A percentile compares a stretch with the other conserved stretches of the same genome.
Conservation (phyloP, 2,329 filamentous ascomycete species). For the Aspergillus sp. region DNA sequence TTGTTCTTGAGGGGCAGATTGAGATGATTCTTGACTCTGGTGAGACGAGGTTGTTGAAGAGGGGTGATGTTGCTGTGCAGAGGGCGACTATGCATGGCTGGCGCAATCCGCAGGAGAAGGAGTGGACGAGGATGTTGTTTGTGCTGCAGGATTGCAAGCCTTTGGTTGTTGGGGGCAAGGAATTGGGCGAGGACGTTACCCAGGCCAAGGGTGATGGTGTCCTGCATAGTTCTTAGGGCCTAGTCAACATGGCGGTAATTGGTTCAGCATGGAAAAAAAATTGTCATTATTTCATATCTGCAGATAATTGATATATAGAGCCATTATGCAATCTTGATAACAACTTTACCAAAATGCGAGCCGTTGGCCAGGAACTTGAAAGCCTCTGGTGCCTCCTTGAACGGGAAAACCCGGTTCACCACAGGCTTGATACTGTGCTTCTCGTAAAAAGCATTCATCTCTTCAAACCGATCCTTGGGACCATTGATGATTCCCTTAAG, state of each 20-base stretch:
- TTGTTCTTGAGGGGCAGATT: slow-evolving; percentile 56
- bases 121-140: slow-evolving; percentile 51
- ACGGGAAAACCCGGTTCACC: slow-evolving; percentile 56
- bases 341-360: slow-evolving; percentile 58
- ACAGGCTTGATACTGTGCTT: slow-evolving; percentile 39
- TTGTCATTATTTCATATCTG: no score
- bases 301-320: no score
- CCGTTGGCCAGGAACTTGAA: slow-evolving; percentile 54
- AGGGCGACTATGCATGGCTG: slow-evolving; percentile 57
- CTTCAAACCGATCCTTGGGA: slow-evolving; percentile 54
- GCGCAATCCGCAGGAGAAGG: slow-evolving; percentile 49
- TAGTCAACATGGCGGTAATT: no score
- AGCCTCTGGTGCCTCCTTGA: slow-evolving; percentile 53
- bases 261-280: no score
- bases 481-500: slow-evolving; percentile 64
- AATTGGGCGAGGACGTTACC: slow-evolving; percentile 28
- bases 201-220: slow-evolving; percentile 2
- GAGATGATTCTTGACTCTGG: slow-evolving; percentile 56
- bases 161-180: slow-evolving; percentile 21
- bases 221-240: background rate
- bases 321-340: slow-evolving; percentile 44
- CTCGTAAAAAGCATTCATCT: slow-evolving; percentile 38
- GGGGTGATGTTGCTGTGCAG: slow-evolving; percentile 58
- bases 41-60: slow-evolving; percentile 46
- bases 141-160: slow-evolving; percentile 30